phyloP scores from a whole-genome alignment of 768 basidiomycete species.

The Boletus vinaceobasis region DNA sequence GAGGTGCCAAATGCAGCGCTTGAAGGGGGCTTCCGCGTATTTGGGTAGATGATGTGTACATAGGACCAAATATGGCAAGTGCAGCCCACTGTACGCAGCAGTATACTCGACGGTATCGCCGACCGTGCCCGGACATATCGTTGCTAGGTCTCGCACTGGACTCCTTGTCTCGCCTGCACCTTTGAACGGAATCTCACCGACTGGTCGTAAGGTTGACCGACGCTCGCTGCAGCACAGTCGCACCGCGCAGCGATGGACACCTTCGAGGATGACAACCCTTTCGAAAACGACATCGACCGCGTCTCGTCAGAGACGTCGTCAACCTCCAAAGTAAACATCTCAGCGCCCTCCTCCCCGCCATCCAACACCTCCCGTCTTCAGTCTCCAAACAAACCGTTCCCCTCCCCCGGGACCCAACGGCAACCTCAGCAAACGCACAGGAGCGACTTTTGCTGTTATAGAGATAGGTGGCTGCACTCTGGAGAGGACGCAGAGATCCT shows the following conservation, averaged over 20 bases:
- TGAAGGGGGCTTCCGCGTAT: slow-evolving; percentile 52
- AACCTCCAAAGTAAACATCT: slow-evolving; percentile 36
- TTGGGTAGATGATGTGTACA: slow-evolving; percentile 42
- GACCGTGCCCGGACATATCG: not conserved
- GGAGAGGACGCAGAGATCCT: slow-evolving; percentile 79
- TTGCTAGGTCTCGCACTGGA: not conserved
- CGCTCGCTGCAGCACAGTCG: not conserved
- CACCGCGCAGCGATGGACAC: slow-evolving; percentile 26
- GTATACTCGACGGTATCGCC: not conserved
- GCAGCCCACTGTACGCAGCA: slow-evolving; percentile 7
- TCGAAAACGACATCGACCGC: slow-evolving; percentile 44
- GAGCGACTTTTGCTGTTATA: slow-evolving; percentile 73
- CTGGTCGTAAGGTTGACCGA: not conserved
- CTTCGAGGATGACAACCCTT: slow-evolving; percentile 68
- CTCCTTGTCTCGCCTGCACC: not conserved
- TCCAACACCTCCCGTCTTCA: slow-evolving; percentile 41
- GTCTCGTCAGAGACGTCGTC: slow-evolving; percentile 37
- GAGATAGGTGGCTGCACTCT: slow-evolving; percentile 75
- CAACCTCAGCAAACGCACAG: slow-evolving; percentile 55
- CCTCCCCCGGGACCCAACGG: slow-evolving; percentile 55
- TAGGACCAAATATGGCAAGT: slow-evolving; percentile 27
- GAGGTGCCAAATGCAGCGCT: slow-evolving; percentile 30
- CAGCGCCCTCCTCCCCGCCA: slow-evolving; percentile 58
- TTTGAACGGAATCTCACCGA: not conserved
- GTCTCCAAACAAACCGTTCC: slow-evolving; percentile 48